Conservation (phyloP, 2,329 filamentous ascomycete genomes). For the Colletotrichum theobromicola region DNA sequence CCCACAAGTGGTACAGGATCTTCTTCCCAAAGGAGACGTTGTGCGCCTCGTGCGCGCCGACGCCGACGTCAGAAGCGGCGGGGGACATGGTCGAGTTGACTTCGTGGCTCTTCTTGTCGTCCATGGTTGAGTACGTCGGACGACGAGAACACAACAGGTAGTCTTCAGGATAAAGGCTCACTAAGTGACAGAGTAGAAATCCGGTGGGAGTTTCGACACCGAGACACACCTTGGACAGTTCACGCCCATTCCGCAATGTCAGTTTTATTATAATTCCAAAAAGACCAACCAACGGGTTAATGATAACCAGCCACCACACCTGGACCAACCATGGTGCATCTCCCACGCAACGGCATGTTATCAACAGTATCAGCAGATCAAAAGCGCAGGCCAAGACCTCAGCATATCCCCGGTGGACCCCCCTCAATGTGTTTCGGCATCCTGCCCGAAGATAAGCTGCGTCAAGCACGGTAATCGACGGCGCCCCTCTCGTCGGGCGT, state of each 20-base stretch:
- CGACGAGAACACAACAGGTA: not conserved
- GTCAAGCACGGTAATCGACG: not conserved
- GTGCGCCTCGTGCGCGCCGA: not conserved
- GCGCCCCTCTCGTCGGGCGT: not conserved
- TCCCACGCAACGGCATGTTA: not conserved
- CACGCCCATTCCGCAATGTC: not conserved
- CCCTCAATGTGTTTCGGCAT: not conserved
- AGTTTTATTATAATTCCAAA: not conserved
- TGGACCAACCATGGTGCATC: not conserved
- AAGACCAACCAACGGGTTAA: not conserved
- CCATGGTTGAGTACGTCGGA: not conserved
- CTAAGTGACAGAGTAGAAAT: not conserved
- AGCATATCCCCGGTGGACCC: not conserved
- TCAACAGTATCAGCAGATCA: conserved; percentile 1
- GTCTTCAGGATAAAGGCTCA: accelerated
- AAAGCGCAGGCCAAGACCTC: not conserved
- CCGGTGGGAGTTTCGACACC: not conserved
- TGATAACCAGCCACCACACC: not conserved
- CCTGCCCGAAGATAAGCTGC: conserved; percentile 8
- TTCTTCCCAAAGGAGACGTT: not conserved
- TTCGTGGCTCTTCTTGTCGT: not conserved
- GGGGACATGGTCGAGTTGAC: not conserved
- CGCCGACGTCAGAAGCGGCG: not conserved
- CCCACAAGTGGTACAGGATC: conserved; percentile 2
- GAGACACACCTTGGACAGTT: not conserved